Base-by-base conservation (phyloP, 1,284 basidiomycete species). In the Apiotrichum veenhuisii region DNA sequence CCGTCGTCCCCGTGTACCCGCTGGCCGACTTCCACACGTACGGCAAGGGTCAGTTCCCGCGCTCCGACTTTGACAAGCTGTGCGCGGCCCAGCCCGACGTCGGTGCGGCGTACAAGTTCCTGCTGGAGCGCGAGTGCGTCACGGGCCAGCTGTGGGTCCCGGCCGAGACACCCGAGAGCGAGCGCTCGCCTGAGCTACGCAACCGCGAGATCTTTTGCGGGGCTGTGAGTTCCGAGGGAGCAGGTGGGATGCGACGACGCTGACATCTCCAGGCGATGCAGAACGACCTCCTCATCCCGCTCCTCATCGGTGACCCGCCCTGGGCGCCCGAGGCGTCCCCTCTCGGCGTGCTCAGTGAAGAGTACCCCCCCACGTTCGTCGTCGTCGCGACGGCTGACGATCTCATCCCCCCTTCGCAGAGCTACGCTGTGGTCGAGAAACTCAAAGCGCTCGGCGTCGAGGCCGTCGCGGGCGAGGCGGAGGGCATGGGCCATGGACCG, bases 321-420 rank as follows among this genome's bases (percentile, higher is more conserved):
- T 46, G n/a, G 27, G 1, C 23, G 12, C 7, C 40, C 25, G 37
- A 40, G 9, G 1, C 17, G 36, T 48, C 42, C 7, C 55, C 53
- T 11, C 50, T 58, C 37, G 34, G 49, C 50, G 33, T 55, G 7
- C 37, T 60, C 50, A 47, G 40, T 5, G 26, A n/a, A 3, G 27
- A 45, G 12, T 63, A 52, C 44, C 62, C 62, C 1, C 62, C 62
- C 15, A 56, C 49, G 1, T 53, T 47, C 27, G 26, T 63, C 15
- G 42, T 58, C 42, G 44, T 55, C n/a, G 62, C 54, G 0, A 52
- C 54, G 20, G 56, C 50, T 11, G 62, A 63, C 46, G 44, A 48
- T 2, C 37, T 63, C 20, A 56, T 61, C 26, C 42, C 42, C 1
- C 43, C 44, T 14, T 42, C 42, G n/a, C 50, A 61, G 25, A 58